Percentiles rank a stretch among this genome's conserved stretches.
Conservation (phyloP, 345 rosid species). For the Reutealis trisperma region DNA sequence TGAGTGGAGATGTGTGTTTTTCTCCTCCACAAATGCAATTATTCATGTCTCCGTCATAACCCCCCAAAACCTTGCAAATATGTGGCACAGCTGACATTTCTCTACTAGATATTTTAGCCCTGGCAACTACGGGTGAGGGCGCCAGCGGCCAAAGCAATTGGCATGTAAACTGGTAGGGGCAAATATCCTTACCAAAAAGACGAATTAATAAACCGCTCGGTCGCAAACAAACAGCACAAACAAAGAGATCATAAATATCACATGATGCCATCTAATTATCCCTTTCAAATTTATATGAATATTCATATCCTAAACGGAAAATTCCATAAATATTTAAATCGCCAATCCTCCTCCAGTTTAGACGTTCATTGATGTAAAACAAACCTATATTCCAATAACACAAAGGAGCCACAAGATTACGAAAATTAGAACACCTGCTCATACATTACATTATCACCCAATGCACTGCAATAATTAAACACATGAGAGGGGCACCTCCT, state of each 20-base stretch:
- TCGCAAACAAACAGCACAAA: not conserved
- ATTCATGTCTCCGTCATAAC: not conserved
- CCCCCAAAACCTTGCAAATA: not conserved
- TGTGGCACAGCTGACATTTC: not conserved
- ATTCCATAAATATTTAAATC: not conserved
- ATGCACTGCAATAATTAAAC: too few relatives aligned
- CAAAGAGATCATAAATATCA: not conserved
- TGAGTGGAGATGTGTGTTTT: too few relatives aligned
- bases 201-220: not conserved
- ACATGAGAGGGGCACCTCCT: too few relatives aligned
- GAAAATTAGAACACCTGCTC: too few relatives aligned
- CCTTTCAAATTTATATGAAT: not conserved
- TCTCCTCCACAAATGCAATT: not conserved
- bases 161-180: not conserved
- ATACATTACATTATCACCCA: too few relatives aligned
- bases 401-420: too few relatives aligned
- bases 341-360: not conserved
- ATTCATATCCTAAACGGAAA: not conserved
- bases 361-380: not conserved
- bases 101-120: constrained; percentile 15
- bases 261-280: not conserved
- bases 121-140: not conserved
- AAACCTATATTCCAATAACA: too few relatives aligned
- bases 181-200: too few relatives aligned
- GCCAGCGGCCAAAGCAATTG: not conserved